A percentile compares a stretch with the other conserved stretches of the same genome.
Evolutionary conservation across 306 rosid genomes (phyloP).

Genomic region (Cicer arietinum): DNA sequence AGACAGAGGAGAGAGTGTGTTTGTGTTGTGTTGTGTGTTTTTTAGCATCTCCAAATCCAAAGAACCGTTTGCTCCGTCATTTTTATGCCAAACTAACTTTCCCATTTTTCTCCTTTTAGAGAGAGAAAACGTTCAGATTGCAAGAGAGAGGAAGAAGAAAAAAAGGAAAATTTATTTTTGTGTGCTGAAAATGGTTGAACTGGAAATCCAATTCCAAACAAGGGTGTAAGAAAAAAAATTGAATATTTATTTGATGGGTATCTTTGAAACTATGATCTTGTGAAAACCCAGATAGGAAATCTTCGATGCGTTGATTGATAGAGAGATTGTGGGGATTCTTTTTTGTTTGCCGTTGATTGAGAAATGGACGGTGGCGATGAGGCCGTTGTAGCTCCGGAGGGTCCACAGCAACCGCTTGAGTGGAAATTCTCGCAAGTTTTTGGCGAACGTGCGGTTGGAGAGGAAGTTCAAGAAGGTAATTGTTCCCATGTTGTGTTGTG

Average conservation of each 20-base stretch:
- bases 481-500: slow-evolving; percentile 26
- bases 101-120: slow-evolving; percentile 68
- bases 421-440: slow-evolving; percentile 99
- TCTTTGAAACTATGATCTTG: slow-evolving; percentile 66
- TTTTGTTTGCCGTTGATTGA: slow-evolving; percentile 57
- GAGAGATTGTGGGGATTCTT: slow-evolving; percentile 43
- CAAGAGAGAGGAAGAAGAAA: slow-evolving; percentile 42
- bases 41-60: slow-evolving; percentile 56
- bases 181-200: slow-evolving; percentile 68
- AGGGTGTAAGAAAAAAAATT: slow-evolving; percentile 42
- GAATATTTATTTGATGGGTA: slow-evolving; percentile 51
- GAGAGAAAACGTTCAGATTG: slow-evolving; percentile 56
- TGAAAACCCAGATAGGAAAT: slow-evolving; percentile 66
- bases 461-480: slow-evolving; percentile 99
- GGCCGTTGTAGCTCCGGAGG: slow-evolving; percentile 80
- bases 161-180: slow-evolving; percentile 27
- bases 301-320: slow-evolving; percentile 71
- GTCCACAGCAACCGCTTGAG: slow-evolving; percentile 76
- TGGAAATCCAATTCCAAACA: slow-evolving; percentile 63
- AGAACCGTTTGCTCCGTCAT: slow-evolving; percentile 62
- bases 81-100: slow-evolving; percentile 51
- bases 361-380: slow-evolving; percentile 94
- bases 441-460: slow-evolving; percentile 97
- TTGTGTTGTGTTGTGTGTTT: slow-evolving; percentile 40
- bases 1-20: slow-evolving; percentile 46